These are phyloP conservation scores for Sordaria brevicollis DNA, from an alignment of 495 filamentous ascomycete genomes.

Conservation along the genomic window DNA sequence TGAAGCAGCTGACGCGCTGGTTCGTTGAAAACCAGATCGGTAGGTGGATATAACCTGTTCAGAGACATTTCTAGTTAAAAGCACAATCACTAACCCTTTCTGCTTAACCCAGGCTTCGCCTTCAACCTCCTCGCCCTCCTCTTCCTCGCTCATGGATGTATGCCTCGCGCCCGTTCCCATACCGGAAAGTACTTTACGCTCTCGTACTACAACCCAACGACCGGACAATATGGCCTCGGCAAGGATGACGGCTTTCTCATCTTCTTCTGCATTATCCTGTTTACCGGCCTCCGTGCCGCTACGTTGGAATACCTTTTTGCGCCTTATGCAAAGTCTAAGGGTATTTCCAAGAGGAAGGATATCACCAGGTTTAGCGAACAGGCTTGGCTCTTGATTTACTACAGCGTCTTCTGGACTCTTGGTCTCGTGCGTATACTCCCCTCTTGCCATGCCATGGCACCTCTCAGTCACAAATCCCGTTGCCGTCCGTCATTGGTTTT, in stretches of 20 bases:
- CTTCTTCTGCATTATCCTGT: conserved; percentile 65
- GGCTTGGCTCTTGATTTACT: conserved; percentile 80
- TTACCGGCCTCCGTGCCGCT: conserved; percentile 77
- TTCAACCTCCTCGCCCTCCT: conserved; percentile 57
- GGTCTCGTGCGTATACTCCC: conserved; percentile 59
- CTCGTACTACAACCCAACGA: conserved; percentile 63
- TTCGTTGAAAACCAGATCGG: conserved; percentile 46
- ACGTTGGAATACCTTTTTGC: conserved; percentile 77
- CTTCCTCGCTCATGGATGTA: conserved; percentile 63
- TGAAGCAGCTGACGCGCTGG: conserved; percentile 34
- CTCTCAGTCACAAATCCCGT: neutral
- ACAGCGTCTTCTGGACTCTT: conserved; percentile 63
- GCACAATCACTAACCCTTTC: neutral
- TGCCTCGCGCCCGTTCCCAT: conserved; percentile 66
- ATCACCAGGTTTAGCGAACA: conserved; percentile 82
- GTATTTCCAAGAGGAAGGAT: conserved; percentile 63
- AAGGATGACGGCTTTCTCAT: conserved; percentile 74
- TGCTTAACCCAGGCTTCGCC: conserved; percentile 15
- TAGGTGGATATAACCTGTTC: conserved; percentile 17
- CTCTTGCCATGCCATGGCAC: neutral
- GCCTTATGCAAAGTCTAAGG: conserved; percentile 58
- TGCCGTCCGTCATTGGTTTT: neutral
- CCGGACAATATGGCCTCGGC: conserved; percentile 62
- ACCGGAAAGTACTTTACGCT: conserved; percentile 79
- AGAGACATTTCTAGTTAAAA: neutral